Conservation (phyloP, 116 monocot genomes). For the Zostera marina region DNA sequence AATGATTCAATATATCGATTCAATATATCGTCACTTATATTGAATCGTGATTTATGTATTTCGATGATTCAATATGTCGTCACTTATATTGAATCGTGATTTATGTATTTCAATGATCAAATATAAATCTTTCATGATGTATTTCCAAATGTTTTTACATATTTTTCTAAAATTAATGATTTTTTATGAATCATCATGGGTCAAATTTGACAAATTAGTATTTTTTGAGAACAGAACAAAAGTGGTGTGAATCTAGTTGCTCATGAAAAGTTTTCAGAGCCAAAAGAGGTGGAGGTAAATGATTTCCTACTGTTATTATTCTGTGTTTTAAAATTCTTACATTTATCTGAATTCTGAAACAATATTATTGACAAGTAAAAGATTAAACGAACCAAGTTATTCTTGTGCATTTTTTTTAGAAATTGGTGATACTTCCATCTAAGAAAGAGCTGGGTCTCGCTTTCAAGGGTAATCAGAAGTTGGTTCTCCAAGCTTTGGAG, state of each 20-base stretch:
- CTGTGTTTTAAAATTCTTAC: neutral
- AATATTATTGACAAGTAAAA: neutral
- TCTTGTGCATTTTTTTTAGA: conserved; percentile 25
- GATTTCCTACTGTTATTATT: conserved; percentile 1
- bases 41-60: too few relatives aligned
- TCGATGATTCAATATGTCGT: too few relatives aligned
- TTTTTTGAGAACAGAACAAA: conserved; percentile 44
- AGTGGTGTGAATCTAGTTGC: conserved; percentile 82
- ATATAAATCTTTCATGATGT: too few relatives aligned
- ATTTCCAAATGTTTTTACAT: too few relatives aligned
- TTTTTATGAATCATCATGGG: neutral
- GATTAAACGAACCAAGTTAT: neutral
- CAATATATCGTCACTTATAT: too few relatives aligned
- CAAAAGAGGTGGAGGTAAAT: conserved; percentile 87
- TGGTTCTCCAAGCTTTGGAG: conserved; percentile 86
- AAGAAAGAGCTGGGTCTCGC: conserved; percentile 90
- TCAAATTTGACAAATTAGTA: neutral
- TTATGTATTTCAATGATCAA: too few relatives aligned
- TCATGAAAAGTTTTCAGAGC: conserved; percentile 81
- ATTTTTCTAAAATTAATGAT: neutral
- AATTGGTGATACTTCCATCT: conserved; percentile 75
- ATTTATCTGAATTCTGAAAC: neutral
- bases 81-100: too few relatives aligned
- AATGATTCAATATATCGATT: too few relatives aligned
- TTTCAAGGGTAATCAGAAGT: conserved; percentile 85